A percentile compares a stretch with the other conserved stretches of the same genome.
These are phyloP conservation scores for Boletellus emodensis DNA, from an alignment of 768 basidiomycete genomes.

Conservation along the genomic window DNA sequence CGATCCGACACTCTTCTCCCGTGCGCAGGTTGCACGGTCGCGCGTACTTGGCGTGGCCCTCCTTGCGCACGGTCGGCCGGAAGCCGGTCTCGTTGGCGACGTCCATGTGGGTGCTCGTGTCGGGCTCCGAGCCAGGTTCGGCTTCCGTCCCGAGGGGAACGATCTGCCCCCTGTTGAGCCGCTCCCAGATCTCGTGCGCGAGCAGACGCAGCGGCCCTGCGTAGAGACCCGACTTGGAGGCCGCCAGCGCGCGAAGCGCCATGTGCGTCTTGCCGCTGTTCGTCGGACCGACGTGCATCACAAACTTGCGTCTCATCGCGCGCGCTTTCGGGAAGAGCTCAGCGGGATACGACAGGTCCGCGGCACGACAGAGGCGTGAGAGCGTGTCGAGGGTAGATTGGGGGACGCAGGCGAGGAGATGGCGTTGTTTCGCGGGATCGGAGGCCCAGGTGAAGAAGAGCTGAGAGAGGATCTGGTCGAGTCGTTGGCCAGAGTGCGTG, in stretches of 20 bases:
- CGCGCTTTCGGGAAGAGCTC: conserved; percentile 55
- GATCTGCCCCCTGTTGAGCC: conserved; percentile 88
- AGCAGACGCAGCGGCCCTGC: conserved; percentile 90
- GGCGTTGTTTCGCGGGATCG: conserved; percentile 25
- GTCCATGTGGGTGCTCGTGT: conserved; percentile 34
- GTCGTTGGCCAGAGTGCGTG: conserved; percentile 18
- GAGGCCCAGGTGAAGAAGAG: conserved; percentile 58
- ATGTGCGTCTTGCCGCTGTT: conserved; percentile 97
- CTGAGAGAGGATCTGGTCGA: conserved; percentile 50
- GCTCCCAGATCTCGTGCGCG: conserved; percentile 91
- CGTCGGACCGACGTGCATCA: conserved; percentile 96
- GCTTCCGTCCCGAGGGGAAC: conserved; percentile 61
- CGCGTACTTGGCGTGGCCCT: conserved; percentile 46
- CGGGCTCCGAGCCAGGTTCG: conserved; percentile 35
- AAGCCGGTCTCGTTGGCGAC: conserved; percentile 18
- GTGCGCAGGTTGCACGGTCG: conserved; percentile 83
- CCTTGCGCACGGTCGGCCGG: conserved; percentile 28
- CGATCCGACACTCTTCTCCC: conserved; percentile 82
- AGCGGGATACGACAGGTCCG: conserved; percentile 44
- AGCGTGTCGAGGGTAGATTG: conserved; percentile 37
- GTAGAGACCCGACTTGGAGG: conserved; percentile 70
- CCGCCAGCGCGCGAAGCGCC: conserved; percentile 83
- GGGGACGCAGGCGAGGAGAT: conserved; percentile 27
- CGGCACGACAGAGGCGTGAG: conserved; percentile 33
- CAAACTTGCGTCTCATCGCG: conserved; percentile 63